Percentiles rank a stretch among this genome's conserved stretches.
Evolutionary conservation across 768 basidiomycete genomes (phyloP).

Genomic region (Lactarius deliciosus): DNA sequence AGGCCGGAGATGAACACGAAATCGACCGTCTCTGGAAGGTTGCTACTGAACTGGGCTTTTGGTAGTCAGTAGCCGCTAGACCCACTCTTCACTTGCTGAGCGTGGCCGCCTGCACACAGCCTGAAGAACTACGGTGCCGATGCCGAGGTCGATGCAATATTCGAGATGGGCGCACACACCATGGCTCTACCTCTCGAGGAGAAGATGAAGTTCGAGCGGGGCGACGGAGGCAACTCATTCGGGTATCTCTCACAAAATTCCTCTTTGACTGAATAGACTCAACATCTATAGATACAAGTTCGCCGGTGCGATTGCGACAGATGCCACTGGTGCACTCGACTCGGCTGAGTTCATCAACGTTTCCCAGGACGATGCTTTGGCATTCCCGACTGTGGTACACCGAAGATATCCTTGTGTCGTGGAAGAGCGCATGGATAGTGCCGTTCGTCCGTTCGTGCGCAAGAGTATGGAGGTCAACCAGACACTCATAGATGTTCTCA

Average conservation of each 20-base stretch:
- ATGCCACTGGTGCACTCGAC: slow-evolving; percentile 31
- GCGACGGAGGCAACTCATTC: slow-evolving; percentile 34
- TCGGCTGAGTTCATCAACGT: slow-evolving; percentile 31
- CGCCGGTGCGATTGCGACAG: slow-evolving; percentile 31
- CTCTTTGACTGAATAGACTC: no score
- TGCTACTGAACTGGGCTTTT: slow-evolving; percentile 51
- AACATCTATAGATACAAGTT: slow-evolving; percentile 22
- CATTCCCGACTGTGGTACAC: slow-evolving; percentile 35
- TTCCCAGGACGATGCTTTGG: slow-evolving; percentile 37
- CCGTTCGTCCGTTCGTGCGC: slow-evolving; percentile 35
- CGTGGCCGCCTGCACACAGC: slow-evolving; percentile 28
- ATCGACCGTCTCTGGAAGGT: slow-evolving; percentile 48
- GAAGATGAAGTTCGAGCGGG: slow-evolving; percentile 44
- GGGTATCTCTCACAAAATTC: background rate
- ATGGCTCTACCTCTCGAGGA: slow-evolving; percentile 43
- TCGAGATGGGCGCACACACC: slow-evolving; percentile 40
- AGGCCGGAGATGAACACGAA: slow-evolving; percentile 39
- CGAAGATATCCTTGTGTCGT: slow-evolving; percentile 38
- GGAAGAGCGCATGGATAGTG: slow-evolving; percentile 34
- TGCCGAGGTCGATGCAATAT: slow-evolving; percentile 38
- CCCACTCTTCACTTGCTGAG: background rate
- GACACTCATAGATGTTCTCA: slow-evolving; percentile 36
- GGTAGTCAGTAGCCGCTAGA: slow-evolving; percentile 45
- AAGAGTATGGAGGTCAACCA: slow-evolving; percentile 36
- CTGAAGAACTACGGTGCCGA: slow-evolving; percentile 46